A percentile compares a stretch with the other conserved stretches of the same genome.
phyloP scores from a whole-genome alignment of 805 yeast genomes.

The Saccharomycopsis vini region DNA sequence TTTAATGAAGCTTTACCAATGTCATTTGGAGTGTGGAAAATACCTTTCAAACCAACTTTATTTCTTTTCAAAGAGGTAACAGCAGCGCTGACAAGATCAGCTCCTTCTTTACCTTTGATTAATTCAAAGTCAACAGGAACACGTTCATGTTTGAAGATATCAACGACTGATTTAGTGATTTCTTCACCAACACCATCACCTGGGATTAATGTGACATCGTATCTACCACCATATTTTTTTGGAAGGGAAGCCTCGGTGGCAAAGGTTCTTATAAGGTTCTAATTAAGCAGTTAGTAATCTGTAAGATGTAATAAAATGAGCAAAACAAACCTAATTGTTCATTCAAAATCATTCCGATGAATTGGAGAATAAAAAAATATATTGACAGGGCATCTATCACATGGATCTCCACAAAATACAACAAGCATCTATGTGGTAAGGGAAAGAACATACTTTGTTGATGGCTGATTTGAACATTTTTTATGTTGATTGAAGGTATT shows the following conservation, averaged over 20 bases:
- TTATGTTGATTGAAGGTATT: no score
- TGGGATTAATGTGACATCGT: slow-evolving; percentile 89
- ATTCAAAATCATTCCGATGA: no score
- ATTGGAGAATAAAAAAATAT: no score
- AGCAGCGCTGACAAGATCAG: slow-evolving; percentile 68
- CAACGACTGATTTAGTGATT: slow-evolving; percentile 86
- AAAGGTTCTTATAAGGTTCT: slow-evolving; percentile 23
- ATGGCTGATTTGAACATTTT: no score
- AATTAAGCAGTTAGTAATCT: no score
- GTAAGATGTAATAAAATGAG: no score
- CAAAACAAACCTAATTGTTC: no score
- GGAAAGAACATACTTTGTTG: no score
- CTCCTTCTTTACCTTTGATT: slow-evolving; percentile 53
- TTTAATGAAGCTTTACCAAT: slow-evolving; percentile 78
- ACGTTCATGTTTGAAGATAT: slow-evolving; percentile 76
- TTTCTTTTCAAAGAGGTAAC: slow-evolving; percentile 88
- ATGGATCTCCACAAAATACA: no score
- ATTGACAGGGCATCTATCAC: no score
- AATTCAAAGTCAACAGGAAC: slow-evolving; percentile 94
- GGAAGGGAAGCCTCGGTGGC: slow-evolving; percentile 67
- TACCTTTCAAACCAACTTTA: slow-evolving; percentile 95
- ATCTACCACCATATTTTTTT: slow-evolving; percentile 90
- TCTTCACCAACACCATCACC: slow-evolving; percentile 98
- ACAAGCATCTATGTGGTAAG: no score
- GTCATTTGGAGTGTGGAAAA: slow-evolving; percentile 59